Evolutionary conservation across 2,329 filamentous ascomycete genomes (phyloP).

Genomic region (Trichoderma sp.): DNA sequence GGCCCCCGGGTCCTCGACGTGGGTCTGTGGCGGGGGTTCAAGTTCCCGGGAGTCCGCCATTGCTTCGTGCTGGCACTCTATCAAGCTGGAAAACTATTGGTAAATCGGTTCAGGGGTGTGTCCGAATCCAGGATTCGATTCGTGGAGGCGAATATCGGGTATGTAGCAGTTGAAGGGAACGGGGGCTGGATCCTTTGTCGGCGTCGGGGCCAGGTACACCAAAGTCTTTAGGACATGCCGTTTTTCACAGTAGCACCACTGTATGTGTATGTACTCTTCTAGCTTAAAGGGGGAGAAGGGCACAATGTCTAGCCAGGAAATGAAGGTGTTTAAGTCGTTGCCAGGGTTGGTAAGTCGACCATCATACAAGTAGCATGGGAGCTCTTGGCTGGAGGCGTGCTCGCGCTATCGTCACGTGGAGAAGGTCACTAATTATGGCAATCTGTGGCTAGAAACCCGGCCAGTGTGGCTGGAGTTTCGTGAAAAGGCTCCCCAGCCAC

Average conservation of each 20-base stretch:
- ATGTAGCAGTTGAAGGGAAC: neutral
- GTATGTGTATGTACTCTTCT: neutral
- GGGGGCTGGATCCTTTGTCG: neutral
- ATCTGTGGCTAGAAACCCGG: neutral
- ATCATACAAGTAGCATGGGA: neutral
- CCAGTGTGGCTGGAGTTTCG: neutral
- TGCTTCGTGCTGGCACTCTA: neutral
- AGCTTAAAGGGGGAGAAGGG: neutral
- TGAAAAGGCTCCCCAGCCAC: slow-evolving; percentile 5
- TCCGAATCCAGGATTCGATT: neutral
- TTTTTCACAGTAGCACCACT: neutral
- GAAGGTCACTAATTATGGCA: neutral
- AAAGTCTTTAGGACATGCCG: slow-evolving; percentile 13
- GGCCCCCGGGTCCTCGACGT: slow-evolving; percentile 53
- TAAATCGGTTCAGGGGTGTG: neutral
- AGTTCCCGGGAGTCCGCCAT: slow-evolving; percentile 34
- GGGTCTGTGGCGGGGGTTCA: slow-evolving; percentile 33
- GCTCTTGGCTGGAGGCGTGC: slow-evolving; percentile 1
- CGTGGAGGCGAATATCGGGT: neutral
- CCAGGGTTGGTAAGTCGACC: neutral
- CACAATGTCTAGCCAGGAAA: neutral
- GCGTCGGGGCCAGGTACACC: slow-evolving; percentile 3
- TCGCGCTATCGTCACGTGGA: slow-evolving; percentile 14
- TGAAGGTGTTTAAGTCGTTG: neutral
- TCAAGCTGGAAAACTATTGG: neutral